Percentiles rank a stretch among this genome's conserved stretches.
These are phyloP conservation scores for Blastomyces emzantsi DNA, from an alignment of 2,329 filamentous ascomycete species.

Conservation along the genomic window DNA sequence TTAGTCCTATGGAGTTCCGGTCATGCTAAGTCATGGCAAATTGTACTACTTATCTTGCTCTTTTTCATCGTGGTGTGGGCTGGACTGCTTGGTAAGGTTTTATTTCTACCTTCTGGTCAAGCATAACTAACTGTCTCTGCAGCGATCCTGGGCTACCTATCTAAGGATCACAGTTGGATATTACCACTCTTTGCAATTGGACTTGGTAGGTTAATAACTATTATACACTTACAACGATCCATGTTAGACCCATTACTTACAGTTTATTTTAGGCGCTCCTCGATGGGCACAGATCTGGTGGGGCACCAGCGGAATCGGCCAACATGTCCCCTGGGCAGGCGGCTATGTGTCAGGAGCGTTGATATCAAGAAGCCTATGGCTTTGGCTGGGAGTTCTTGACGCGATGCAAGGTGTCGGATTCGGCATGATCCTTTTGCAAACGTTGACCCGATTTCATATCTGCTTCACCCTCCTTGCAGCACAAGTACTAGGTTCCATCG, in stretches of 20 bases:
- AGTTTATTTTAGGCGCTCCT: conserved; percentile 39
- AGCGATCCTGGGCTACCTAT: conserved; percentile 46
- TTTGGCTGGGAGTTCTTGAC: conserved; percentile 59
- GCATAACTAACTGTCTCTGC: conserved; percentile 30
- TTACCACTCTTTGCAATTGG: conserved; percentile 59
- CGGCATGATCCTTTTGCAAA: conserved; percentile 59
- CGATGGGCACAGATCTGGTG: conserved; percentile 61
- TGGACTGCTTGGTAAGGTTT: conserved; percentile 21
- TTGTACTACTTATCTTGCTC: conserved; percentile 43
- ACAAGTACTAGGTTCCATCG: conserved; percentile 53
- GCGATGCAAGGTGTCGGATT: conserved; percentile 57
- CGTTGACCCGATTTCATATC: conserved; percentile 56
- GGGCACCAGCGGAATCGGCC: conserved; percentile 52
- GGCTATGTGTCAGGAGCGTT: conserved; percentile 47
- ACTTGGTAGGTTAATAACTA: conserved; percentile 32
- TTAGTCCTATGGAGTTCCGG: conserved; percentile 49
- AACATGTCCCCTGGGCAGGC: conserved; percentile 56
- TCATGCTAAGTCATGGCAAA: conserved; percentile 48
- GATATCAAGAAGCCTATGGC: conserved; percentile 51
- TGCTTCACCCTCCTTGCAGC: conserved; percentile 34
- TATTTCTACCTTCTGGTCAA: neutral
- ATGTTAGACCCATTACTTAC: neutral
- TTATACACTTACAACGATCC: neutral
- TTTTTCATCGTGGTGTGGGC: conserved; percentile 51
- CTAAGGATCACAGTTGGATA: conserved; percentile 55